Conservation (phyloP, 2,329 filamentous ascomycete species). For the Fusarium temperatum region DNA sequence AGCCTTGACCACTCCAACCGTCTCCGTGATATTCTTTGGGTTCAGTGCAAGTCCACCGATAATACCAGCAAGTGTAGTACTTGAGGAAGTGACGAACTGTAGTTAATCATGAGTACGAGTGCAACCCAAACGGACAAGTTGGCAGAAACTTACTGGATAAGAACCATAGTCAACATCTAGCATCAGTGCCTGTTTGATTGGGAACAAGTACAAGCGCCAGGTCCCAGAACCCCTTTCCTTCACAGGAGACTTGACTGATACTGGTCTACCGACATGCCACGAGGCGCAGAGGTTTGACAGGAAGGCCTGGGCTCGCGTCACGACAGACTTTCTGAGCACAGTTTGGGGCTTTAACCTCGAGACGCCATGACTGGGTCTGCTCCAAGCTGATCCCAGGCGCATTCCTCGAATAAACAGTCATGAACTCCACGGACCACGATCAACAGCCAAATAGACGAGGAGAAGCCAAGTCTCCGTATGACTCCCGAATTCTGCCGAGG, state of each 20-base stretch:
- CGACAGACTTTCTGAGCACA: neutral
- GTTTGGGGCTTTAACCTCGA: neutral
- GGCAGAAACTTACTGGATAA: neutral
- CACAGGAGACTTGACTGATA: neutral
- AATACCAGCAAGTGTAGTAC: neutral
- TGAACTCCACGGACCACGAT: neutral
- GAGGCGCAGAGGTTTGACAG: neutral
- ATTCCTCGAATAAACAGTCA: neutral
- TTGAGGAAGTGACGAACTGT: neutral
- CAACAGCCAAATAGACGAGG: neutral
- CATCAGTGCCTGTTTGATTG: neutral
- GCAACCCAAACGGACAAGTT: neutral
- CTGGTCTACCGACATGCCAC: neutral
- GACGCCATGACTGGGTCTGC: neutral
- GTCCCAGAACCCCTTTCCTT: neutral
- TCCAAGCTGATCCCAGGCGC: neutral
- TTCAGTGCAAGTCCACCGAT: neutral
- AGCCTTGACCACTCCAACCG: neutral
- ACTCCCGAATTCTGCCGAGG: neutral
- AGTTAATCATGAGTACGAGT: neutral
- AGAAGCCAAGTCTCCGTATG: neutral
- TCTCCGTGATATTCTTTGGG: neutral
- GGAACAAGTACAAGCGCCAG: neutral
- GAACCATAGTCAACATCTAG: neutral
- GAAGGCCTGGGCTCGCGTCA: neutral